Percentiles rank a stretch among this genome's conserved stretches.
Evolutionary conservation across 345 rosid genomes (phyloP).

Genomic region (Eutrema yunnanense): DNA sequence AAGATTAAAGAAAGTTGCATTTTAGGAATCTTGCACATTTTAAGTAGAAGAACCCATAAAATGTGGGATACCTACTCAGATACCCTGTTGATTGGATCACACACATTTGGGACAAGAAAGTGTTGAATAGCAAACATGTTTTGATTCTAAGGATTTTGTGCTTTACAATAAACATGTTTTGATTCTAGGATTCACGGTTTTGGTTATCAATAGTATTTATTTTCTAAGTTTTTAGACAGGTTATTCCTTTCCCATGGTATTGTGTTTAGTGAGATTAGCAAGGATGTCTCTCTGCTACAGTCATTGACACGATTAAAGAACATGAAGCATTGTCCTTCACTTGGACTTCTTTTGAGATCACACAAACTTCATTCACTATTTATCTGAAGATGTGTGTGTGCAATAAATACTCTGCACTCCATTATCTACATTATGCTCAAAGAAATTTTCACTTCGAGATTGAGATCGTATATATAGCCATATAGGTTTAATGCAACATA

Average conservation of each 20-base stretch:
- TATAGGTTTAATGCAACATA: background rate
- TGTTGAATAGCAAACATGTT: background rate
- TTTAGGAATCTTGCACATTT: background rate
- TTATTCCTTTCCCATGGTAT: background rate
- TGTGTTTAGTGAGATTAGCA: background rate
- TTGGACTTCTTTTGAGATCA: background rate
- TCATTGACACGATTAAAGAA: background rate
- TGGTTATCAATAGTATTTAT: background rate
- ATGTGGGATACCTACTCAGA: background rate
- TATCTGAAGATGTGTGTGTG: background rate
- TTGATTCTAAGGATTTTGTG: background rate
- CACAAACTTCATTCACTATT: background rate
- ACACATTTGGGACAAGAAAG: conserved; percentile 6
- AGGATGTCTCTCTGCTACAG: background rate
- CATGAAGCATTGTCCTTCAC: background rate
- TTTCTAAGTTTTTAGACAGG: background rate
- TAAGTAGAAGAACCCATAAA: background rate
- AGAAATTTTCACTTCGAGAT: background rate
- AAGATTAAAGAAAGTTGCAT: background rate
- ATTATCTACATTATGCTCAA: background rate
- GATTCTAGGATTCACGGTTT: background rate
- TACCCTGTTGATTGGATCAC: background rate
- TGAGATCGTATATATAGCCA: background rate
- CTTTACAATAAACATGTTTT: background rate
- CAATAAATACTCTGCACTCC: background rate